Conservation (phyloP, 1,284 basidiomycete species). For the Exobasidium cylindrosporum region DNA sequence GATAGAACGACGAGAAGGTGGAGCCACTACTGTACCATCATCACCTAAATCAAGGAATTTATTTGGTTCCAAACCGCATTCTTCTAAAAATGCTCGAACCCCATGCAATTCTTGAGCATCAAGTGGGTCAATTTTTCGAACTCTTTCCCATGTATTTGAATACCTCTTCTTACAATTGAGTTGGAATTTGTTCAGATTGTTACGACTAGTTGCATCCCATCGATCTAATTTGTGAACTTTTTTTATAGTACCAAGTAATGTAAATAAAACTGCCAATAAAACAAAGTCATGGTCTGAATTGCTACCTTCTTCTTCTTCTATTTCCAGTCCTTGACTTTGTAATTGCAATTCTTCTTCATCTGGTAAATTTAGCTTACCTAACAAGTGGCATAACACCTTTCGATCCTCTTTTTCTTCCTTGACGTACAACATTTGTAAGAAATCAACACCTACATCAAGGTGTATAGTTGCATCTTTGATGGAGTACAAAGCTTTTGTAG, state of each 20-base stretch:
- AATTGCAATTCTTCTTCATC: conserved; percentile 60
- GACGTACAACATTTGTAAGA: conserved; percentile 64
- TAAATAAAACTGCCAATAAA: conserved; percentile 1
- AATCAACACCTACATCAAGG: conserved; percentile 71
- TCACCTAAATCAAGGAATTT: conserved; percentile 1
- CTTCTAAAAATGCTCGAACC: neutral
- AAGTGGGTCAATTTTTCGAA: neutral
- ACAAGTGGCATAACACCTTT: conserved; percentile 74
- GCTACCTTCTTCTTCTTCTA: conserved; percentile 13
- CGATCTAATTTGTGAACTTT: conserved; percentile 31
- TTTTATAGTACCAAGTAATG: neutral
- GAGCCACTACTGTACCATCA: conserved; percentile 5
- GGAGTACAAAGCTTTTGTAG: conserved; percentile 71
- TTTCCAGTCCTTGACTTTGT: conserved; percentile 57
- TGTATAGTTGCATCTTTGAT: conserved; percentile 65
- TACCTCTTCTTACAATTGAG: conserved; percentile 50
- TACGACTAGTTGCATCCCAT: conserved; percentile 66
- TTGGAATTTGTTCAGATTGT: conserved; percentile 70
- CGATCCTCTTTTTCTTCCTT: conserved; percentile 67
- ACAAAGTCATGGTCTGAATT: conserved; percentile 13
- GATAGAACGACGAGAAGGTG: neutral
- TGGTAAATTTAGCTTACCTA: conserved; percentile 74
- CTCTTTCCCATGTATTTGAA: conserved; percentile 12
- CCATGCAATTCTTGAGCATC: conserved; percentile 10
- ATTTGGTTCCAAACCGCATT: conserved; percentile 5